Evolutionary conservation across 495 filamentous ascomycete species (phyloP), one percentile per base, ranked within the genome.

Genomic region (Immersiella caudata): DNA sequence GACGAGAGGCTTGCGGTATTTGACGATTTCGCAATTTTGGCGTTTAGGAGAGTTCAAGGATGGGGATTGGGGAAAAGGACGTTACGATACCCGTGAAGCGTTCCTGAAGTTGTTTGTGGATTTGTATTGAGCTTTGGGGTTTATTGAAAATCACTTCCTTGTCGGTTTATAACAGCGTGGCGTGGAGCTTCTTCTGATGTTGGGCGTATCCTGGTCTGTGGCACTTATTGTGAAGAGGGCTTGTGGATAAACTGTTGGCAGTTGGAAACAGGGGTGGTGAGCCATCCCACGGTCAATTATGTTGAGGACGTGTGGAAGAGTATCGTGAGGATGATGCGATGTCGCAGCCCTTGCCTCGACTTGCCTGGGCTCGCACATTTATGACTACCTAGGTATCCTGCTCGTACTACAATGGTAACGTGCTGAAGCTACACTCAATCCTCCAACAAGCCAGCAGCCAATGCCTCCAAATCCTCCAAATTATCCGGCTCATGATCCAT

Each of bases 391-490:
- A 8, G 29, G 3, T 33, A 4, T 33, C 29, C 29, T 3, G 29
- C 29, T 33, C 29, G 3, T 33, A 3, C 29, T 8, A 33, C 29
- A 33, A 33, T 4, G 29, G 3, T 3, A 33, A 4, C 29, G 29
- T 33, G 7, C 9, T 24, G 2, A 2, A 22, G 2, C 3, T 22
- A 21, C 3, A 50, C 12, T 27, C 67, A 83, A 60, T 81, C 83
- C 61, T 85, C 90, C 73, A 98, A 82, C 74, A 97, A 79, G 1
- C 92, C 93, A 69, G 90, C 87, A 69, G 94, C 94, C 84, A 96
- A 73, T 62, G 90, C 88, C 79, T 98, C 94, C 76, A 97, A 80
- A 83, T 97, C 93, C 72, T 94, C 91, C 80, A 97, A 77, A 25
- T 90, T 96, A 77, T 94, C 88, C 63, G 92, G 92, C 78, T 90